These are phyloP conservation scores for Fusarium veterinarium DNA, from an alignment of 2,329 filamentous ascomycete genomes.

Conservation along the genomic window DNA sequence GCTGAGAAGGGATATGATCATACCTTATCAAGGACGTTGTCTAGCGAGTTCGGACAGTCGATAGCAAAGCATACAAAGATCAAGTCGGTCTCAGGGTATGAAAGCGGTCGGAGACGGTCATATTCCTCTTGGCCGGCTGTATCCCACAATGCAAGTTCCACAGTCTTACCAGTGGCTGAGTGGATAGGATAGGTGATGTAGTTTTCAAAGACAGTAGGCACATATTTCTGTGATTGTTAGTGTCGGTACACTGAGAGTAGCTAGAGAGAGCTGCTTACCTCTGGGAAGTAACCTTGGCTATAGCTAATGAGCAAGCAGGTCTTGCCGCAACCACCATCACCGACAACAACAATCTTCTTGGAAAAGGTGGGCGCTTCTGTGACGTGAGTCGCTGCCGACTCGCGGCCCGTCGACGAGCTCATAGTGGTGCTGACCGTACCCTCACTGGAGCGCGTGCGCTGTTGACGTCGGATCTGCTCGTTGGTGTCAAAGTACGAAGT, in stretches of 20 bases:
- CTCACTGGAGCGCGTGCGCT: slow-evolving; percentile 80
- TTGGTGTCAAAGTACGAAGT: slow-evolving; percentile 62
- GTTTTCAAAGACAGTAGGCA: slow-evolving; percentile 99
- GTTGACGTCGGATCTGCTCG: slow-evolving; percentile 57
- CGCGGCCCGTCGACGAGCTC: slow-evolving; percentile 78
- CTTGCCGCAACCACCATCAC: slow-evolving; percentile 98
- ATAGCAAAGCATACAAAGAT: slow-evolving; percentile 99
- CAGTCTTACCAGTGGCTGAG: slow-evolving; percentile 87
- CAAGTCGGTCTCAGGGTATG: slow-evolving; percentile 97
- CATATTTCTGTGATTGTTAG: slow-evolving; percentile 83
- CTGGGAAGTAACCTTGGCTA: slow-evolving; percentile 97
- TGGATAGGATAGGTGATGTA: slow-evolving; percentile 98
- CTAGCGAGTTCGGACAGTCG: slow-evolving; percentile 96
- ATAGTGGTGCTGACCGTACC: slow-evolving; percentile 89
- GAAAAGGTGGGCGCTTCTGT: slow-evolving; percentile 94
- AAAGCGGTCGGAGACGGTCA: slow-evolving; percentile 92
- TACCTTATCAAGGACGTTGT: slow-evolving; percentile 99
- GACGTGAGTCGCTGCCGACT: slow-evolving; percentile 84
- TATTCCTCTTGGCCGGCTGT: slow-evolving; percentile 99
- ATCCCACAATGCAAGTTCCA: slow-evolving; percentile 98
- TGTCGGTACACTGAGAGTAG: not conserved
- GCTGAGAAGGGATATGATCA: slow-evolving; percentile 5
- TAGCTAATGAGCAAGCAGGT: slow-evolving; percentile 99
- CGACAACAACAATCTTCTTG: slow-evolving; percentile 99
- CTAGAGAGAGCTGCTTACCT: slow-evolving; percentile 69